A percentile compares a stretch with the other conserved stretches of the same genome.
These are phyloP conservation scores for Ochromonas danica DNA, from an alignment of 108 stramenopile species.

Conservation along the genomic window DNA sequence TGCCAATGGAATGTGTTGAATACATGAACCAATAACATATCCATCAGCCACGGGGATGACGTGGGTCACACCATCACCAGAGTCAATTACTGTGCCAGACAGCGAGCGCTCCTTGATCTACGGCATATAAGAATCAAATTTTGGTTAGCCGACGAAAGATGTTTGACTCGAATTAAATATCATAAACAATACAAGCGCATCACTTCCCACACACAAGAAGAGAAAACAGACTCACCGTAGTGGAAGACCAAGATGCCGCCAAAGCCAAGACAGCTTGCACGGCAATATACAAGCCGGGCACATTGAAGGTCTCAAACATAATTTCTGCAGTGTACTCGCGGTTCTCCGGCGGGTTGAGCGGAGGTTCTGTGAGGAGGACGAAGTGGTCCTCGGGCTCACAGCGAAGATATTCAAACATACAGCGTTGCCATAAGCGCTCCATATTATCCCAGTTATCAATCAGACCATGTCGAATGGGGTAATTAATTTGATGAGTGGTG, in stretches of 20 bases:
- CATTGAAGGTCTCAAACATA: conserved; percentile 75
- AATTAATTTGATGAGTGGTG: conserved; percentile 60
- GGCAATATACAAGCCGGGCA: conserved; percentile 69
- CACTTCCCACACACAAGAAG: too few species aligned
- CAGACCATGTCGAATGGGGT: conserved; percentile 66
- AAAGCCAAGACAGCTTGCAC: conserved; percentile 70
- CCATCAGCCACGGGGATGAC: conserved; percentile 70
- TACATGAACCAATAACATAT: conserved; percentile 68
- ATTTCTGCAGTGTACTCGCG: conserved; percentile 71
- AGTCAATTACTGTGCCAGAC: conserved; percentile 68
- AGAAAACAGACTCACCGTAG: too few species aligned
- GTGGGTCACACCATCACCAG: conserved; percentile 69
- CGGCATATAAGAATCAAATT: too few species aligned
- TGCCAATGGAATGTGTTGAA: conserved; percentile 70
- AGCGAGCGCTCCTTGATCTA: conserved; percentile 56
- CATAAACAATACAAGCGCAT: too few species aligned
- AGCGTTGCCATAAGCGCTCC: conserved; percentile 70
- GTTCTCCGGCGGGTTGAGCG: conserved; percentile 70
- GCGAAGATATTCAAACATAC: conserved; percentile 65
- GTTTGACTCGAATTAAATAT: too few species aligned
- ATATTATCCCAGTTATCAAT: conserved; percentile 74
- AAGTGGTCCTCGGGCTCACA: conserved; percentile 72
- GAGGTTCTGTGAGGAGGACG: conserved; percentile 68
- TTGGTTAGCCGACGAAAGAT: too few species aligned
- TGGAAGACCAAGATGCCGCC: conserved; percentile 62